Evolutionary conservation across 305 asterid genomes (phyloP).

Genomic region (Fraxinus baroniana): DNA sequence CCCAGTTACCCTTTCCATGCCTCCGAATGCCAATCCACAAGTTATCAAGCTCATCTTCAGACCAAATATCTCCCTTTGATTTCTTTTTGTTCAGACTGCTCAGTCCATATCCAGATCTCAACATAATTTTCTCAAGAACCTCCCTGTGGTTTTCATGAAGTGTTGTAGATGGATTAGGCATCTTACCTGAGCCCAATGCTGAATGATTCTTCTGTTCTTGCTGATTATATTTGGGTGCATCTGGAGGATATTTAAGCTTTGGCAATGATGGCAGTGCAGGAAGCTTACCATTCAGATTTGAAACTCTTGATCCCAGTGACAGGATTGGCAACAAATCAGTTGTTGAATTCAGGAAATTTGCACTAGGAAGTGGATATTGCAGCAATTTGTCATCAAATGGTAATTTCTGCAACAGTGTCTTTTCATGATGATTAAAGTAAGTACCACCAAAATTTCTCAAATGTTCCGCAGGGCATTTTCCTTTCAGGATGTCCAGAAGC

Average conservation of each 20-base stretch:
- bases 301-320: constrained; percentile 67
- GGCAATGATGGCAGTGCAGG: neutral
- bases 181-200: neutral
- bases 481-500: constrained; percentile 40
- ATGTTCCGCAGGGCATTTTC: constrained; percentile 56
- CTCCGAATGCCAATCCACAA: constrained; percentile 58
- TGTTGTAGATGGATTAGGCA: neutral
- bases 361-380: constrained; percentile 56
- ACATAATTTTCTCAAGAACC: neutral
- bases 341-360: constrained; percentile 41
- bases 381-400: constrained; percentile 70
- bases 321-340: constrained; percentile 65
- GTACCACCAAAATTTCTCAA: constrained; percentile 41
- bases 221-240: neutral
- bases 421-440: constrained; percentile 64
- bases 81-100: constrained; percentile 30
- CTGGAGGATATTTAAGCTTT: neutral
- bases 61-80: constrained; percentile 37
- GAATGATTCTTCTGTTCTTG: neutral
- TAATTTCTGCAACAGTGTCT: constrained; percentile 58
- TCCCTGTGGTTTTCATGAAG: neutral
- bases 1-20: constrained; percentile 51
- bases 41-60: constrained; percentile 48
- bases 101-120: constrained; percentile 37
- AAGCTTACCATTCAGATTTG: constrained; percentile 37